These are phyloP conservation scores for Bidens hawaiensis DNA, from an alignment of 140 eudicot genomes.

Conservation along the genomic window DNA sequence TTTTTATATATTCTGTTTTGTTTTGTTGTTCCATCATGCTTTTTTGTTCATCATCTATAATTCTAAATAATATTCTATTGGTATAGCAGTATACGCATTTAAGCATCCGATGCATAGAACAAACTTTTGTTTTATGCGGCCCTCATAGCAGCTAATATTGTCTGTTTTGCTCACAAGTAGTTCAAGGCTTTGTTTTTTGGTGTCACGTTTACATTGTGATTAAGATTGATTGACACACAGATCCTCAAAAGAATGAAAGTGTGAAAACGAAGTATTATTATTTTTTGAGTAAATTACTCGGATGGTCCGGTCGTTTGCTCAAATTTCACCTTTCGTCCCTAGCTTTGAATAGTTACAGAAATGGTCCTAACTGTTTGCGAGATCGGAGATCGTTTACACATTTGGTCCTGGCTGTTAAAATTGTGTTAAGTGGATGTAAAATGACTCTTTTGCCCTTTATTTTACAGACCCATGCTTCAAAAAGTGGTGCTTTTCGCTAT, in stretches of 20 bases:
- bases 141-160: no score
- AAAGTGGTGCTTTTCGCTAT: slow-evolving; percentile 70
- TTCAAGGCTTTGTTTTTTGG: neutral
- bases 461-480: slow-evolving; percentile 66
- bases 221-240: neutral
- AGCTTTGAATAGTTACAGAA: no score
- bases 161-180: no score
- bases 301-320: no score
- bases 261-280: neutral
- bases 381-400: no score
- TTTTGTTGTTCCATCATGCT: neutral
- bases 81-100: neutral
- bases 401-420: no score
- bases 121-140: no score
- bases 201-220: neutral
- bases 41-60: neutral
- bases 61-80: neutral
- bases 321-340: no score
- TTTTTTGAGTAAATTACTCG: slow-evolving; percentile 5
- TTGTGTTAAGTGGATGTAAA: no score
- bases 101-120: neutral
- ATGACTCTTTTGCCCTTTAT: no score
- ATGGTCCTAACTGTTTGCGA: no score
- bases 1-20: no score
- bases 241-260: neutral